Evolutionary conservation across 768 basidiomycete genomes (phyloP).

Genomic region (Auricularia heimuer): DNA sequence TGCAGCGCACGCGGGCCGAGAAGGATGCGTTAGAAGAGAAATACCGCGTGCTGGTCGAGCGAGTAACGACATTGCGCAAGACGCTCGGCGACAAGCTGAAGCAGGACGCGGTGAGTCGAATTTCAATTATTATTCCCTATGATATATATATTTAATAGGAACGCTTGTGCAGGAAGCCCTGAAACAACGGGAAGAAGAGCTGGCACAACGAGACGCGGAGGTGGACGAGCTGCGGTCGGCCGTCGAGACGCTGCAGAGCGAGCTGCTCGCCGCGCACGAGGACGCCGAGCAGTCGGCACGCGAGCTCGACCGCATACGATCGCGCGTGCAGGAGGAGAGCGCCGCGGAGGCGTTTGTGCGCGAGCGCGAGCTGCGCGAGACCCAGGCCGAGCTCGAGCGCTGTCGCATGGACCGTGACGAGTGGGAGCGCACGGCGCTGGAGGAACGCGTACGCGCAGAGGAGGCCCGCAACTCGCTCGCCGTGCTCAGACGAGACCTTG

Average conservation of each 20-base stretch:
- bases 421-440: constrained; percentile 49
- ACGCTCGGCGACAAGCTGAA: constrained; percentile 89
- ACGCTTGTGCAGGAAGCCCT: constrained; percentile 4
- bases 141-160: constrained; percentile 3
- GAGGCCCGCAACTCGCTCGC: constrained; percentile 53
- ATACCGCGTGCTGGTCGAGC: constrained; percentile 77
- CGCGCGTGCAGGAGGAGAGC: constrained; percentile 51
- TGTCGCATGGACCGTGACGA: constrained; percentile 74
- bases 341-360: constrained; percentile 59
- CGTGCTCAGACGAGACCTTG: constrained; percentile 50
- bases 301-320: constrained; percentile 63
- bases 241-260: constrained; percentile 69
- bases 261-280: constrained; percentile 64
- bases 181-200: constrained; percentile 72
- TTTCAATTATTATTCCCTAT: constrained; percentile 11
- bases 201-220: constrained; percentile 81
- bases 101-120: constrained; percentile 77
- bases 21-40: constrained; percentile 81
- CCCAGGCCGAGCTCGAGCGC: constrained; percentile 79
- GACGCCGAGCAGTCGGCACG: constrained; percentile 62
- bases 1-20: constrained; percentile 69
- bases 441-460: constrained; percentile 65
- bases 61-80: constrained; percentile 86
- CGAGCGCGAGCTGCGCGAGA: constrained; percentile 75
- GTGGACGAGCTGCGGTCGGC: constrained; percentile 65